Conservation (phyloP, 2,329 filamentous ascomycete species). For the Alternaria viburni region DNA sequence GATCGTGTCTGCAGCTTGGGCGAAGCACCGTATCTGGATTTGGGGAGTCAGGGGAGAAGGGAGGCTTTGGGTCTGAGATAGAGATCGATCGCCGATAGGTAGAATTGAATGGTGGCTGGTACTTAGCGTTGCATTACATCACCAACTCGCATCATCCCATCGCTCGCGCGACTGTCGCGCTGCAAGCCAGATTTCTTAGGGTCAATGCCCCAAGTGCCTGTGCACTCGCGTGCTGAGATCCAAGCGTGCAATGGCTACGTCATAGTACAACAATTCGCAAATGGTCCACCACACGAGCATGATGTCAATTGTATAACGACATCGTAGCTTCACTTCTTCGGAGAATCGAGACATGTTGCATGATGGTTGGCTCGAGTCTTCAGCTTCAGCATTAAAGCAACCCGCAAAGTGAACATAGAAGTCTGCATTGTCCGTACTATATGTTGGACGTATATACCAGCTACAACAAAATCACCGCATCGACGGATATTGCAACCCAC, state of each 20-base stretch:
- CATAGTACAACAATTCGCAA: not conserved
- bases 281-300: not conserved
- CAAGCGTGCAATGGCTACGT: not conserved
- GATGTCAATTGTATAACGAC: not conserved
- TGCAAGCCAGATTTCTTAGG: not conserved
- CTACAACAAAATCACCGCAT: not conserved
- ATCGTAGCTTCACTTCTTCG: not conserved
- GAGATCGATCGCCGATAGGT: not conserved
- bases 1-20: constrained; percentile 60
- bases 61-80: constrained; percentile 2
- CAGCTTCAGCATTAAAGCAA: not conserved
- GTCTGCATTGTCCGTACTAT: not conserved
- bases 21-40: constrained; percentile 63
- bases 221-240: not conserved
- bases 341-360: not conserved
- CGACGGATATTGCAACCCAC: not conserved
- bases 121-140: not conserved
- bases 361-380: not conserved
- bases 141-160: not conserved
- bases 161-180: not conserved
- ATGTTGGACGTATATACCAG: not conserved
- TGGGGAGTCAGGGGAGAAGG: constrained; percentile 47
- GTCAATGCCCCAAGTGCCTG: too few species aligned
- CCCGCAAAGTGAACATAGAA: not conserved
- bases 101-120: not conserved